Evolutionary conservation across 2,329 filamentous ascomycete genomes (phyloP).

Genomic region (Aspergillus sp.): DNA sequence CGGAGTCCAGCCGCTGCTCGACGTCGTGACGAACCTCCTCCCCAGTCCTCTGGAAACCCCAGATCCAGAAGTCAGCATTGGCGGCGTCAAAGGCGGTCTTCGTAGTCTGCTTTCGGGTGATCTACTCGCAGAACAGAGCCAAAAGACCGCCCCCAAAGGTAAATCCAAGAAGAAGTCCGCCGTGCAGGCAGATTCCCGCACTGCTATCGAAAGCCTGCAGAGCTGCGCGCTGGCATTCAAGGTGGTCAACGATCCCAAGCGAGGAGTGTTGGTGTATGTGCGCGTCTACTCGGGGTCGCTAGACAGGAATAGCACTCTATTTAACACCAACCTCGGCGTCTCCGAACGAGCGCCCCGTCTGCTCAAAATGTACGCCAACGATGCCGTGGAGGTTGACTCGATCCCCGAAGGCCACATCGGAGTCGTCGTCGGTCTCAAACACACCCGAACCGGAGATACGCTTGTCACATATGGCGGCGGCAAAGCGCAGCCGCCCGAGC

Average conservation of each 20-base stretch:
- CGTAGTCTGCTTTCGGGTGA: slow-evolving; percentile 50
- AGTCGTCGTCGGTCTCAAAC: slow-evolving; percentile 85
- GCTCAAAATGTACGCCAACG: slow-evolving; percentile 84
- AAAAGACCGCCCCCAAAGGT: slow-evolving; percentile 36
- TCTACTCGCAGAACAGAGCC: slow-evolving; percentile 37
- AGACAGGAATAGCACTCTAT: slow-evolving; percentile 70
- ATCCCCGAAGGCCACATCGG: slow-evolving; percentile 89
- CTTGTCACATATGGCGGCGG: slow-evolving; percentile 70
- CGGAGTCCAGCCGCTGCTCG: slow-evolving; percentile 86
- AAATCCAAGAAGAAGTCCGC: slow-evolving; percentile 44
- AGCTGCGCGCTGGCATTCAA: slow-evolving; percentile 80
- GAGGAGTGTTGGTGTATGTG: slow-evolving; percentile 87
- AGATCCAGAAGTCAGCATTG: slow-evolving; percentile 73
- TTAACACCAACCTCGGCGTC: slow-evolving; percentile 81
- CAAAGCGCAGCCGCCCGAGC: slow-evolving; percentile 64
- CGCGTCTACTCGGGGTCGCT: slow-evolving; percentile 86
- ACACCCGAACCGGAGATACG: slow-evolving; percentile 91
- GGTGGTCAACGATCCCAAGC: slow-evolving; percentile 81
- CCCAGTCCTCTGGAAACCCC: slow-evolving; percentile 79
- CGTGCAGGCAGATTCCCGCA: slow-evolving; percentile 47
- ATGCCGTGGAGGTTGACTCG: slow-evolving; percentile 78
- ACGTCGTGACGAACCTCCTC: slow-evolving; percentile 83
- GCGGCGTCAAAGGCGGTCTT: slow-evolving; percentile 55
- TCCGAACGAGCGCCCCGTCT: slow-evolving; percentile 78
- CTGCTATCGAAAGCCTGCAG: slow-evolving; percentile 60